Conservation (phyloP, 1,284 basidiomycete species). For the Boletus hoseneyae region DNA sequence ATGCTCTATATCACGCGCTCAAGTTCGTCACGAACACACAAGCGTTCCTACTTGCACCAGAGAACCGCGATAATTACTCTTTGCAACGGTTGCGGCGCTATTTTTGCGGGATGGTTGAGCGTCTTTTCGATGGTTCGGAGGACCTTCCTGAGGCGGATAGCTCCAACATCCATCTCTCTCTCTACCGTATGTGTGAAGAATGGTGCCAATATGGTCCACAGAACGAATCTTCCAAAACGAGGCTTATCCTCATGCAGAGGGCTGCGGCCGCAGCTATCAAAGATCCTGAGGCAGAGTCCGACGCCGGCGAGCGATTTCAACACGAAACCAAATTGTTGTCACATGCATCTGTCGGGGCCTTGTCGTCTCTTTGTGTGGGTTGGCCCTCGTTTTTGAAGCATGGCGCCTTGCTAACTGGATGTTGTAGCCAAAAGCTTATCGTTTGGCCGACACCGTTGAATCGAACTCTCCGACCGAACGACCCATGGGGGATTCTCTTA, state of each 20-base stretch:
- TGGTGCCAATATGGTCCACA: slow-evolving; percentile 89
- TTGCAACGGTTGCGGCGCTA: slow-evolving; percentile 83
- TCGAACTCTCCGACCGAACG: slow-evolving; percentile 62
- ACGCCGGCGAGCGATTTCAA: slow-evolving; percentile 67
- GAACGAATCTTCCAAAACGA: slow-evolving; percentile 70
- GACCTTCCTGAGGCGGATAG: slow-evolving; percentile 72
- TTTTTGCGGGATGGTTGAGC: slow-evolving; percentile 87
- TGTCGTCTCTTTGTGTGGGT: slow-evolving; percentile 85
- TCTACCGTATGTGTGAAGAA: slow-evolving; percentile 88
- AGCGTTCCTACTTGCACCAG: slow-evolving; percentile 66
- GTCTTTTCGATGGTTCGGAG: slow-evolving; percentile 77
- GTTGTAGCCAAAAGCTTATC: slow-evolving; percentile 68
- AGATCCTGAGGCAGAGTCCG: slow-evolving; percentile 44
- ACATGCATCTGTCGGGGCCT: slow-evolving; percentile 75
- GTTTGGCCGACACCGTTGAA: slow-evolving; percentile 52
- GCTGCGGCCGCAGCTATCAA: slow-evolving; percentile 55
- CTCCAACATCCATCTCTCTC: slow-evolving; percentile 74
- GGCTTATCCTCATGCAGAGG: slow-evolving; percentile 73
- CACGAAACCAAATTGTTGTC: slow-evolving; percentile 73
- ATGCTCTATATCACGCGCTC: slow-evolving; percentile 75
- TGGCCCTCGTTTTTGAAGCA: slow-evolving; percentile 1
- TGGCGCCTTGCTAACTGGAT: slow-evolving; percentile 3
- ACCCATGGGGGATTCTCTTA: slow-evolving; percentile 44
- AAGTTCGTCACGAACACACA: slow-evolving; percentile 87
- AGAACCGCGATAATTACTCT: slow-evolving; percentile 75